A percentile compares a stretch with the other conserved stretches of the same genome.
Conservation (phyloP, 2,329 filamentous ascomycete genomes). For the Fusarium sp. region DNA sequence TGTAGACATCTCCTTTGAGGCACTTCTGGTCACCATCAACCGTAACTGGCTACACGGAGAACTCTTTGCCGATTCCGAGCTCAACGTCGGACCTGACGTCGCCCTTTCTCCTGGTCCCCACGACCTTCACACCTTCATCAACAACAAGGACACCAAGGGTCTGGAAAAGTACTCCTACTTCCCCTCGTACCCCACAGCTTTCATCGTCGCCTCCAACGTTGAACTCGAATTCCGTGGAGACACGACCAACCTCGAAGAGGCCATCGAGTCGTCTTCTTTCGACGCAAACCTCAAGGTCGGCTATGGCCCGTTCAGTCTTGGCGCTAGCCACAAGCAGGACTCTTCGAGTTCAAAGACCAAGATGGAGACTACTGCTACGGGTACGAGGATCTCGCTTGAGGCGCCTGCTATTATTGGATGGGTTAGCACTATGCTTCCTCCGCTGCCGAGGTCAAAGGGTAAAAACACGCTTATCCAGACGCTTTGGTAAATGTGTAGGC, state of each 20-base stretch:
- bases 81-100: background rate
- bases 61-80: background rate
- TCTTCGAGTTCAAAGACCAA: conserved; percentile 13
- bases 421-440: background rate
- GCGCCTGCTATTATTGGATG: conserved; percentile 2
- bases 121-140: background rate
- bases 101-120: background rate
- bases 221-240: conserved; percentile 7
- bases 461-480: background rate
- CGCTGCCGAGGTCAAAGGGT: background rate
- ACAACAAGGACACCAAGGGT: background rate
- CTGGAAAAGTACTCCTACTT: conserved; percentile 4
- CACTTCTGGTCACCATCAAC: background rate
- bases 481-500: background rate
- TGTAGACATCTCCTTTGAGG: background rate
- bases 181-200: conserved; percentile 9
- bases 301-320: conserved; percentile 7
- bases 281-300: conserved; percentile 5
- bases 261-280: background rate
- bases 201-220: conserved; percentile 9
- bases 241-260: conserved; percentile 6
- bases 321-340: background rate
- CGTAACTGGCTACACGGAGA: background rate
- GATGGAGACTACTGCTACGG: conserved; percentile 12
- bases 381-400: conserved; percentile 2